Percentiles rank a stretch among this genome's conserved stretches.
These are phyloP conservation scores for Colletotrichum sp. DNA, from an alignment of 2,329 filamentous ascomycete genomes.

Conservation along the genomic window DNA sequence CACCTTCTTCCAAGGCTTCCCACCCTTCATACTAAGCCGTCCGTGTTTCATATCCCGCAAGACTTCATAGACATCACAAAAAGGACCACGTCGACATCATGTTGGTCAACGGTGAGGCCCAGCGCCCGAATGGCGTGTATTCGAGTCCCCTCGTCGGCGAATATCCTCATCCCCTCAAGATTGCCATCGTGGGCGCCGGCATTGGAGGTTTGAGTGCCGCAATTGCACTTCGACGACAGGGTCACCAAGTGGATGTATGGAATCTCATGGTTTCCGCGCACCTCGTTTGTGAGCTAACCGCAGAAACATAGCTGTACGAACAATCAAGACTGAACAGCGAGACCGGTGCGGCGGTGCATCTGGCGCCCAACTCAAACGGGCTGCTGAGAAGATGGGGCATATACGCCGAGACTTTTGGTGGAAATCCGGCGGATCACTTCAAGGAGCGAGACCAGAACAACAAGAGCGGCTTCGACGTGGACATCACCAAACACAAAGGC, in stretches of 20 bases:
- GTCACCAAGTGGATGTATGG: conserved; percentile 50
- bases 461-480: conserved; percentile 37
- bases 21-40: not conserved
- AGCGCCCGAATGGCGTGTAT: not conserved
- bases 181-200: conserved; percentile 43
- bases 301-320: conserved; percentile 52
- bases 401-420: conserved; percentile 41
- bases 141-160: conserved; percentile 15
- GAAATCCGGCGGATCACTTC: conserved; percentile 25
- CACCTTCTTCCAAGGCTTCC: not conserved
- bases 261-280: not conserved
- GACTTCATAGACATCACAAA: not conserved
- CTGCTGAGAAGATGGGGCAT: conserved; percentile 51
- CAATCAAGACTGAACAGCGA: conserved; percentile 61
- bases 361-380: conserved; percentile 66
- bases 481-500: conserved; percentile 37
- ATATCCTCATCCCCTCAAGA: conserved; percentile 18
- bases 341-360: conserved; percentile 65
- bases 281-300: not conserved
- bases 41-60: not conserved
- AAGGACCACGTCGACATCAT: not conserved
- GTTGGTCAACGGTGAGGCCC: not conserved
- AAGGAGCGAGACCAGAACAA: conserved; percentile 43
- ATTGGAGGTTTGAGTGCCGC: conserved; percentile 60
- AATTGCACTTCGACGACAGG: conserved; percentile 57